Evolutionary conservation across 2,329 filamentous ascomycete species (phyloP), one percentile per base, ranked within the genome.

Genomic region (Penicillium sp.): DNA sequence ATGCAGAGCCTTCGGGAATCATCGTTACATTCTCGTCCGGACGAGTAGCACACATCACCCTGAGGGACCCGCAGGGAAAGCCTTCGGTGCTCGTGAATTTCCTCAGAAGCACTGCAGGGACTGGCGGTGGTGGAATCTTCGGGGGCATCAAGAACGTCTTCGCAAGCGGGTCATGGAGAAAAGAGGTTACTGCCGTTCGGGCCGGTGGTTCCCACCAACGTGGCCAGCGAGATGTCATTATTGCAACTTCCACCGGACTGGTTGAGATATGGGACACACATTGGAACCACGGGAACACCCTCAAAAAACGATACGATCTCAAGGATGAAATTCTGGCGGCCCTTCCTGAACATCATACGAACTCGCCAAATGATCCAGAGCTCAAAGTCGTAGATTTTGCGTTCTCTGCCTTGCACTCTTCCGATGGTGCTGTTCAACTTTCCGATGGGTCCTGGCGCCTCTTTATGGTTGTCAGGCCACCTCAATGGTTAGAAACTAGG

Each of bases 231-330:
- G 90, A 92, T 63, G 82, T 96, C 33, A 83, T 96, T 44, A 86
- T 92, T 36, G 85, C 88, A 14, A 94, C 91, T 1, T 82, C 85
- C 51, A 88, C 88, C 64, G 93, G 89, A 28, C 83, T 87, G 55
- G 77, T 99, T 26, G 88, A 95, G 65, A 82, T 88, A 8, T 99
- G 94, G 94, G 89, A 88, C 68, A 82, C 97, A 41, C 91, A 93
- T 67, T 90, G 93, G 72, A 90, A 89, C 58, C 92, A 92, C 33
- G 90, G 92, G 62, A 87, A 91, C 68, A 85, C 89, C 41, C 81
- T 90, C 45, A 83, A 88, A 44, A 82, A 83, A 26, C 90, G 93
- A 58, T 79, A 87, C 22, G 89, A 96, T 70, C 79, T 86, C 55
- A 84, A 86, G 53, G 84, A 86, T 22, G 74, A 82, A 4, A 80